phyloP scores from a whole-genome alignment of 306 rosid species.

The Prunus davidiana region DNA sequence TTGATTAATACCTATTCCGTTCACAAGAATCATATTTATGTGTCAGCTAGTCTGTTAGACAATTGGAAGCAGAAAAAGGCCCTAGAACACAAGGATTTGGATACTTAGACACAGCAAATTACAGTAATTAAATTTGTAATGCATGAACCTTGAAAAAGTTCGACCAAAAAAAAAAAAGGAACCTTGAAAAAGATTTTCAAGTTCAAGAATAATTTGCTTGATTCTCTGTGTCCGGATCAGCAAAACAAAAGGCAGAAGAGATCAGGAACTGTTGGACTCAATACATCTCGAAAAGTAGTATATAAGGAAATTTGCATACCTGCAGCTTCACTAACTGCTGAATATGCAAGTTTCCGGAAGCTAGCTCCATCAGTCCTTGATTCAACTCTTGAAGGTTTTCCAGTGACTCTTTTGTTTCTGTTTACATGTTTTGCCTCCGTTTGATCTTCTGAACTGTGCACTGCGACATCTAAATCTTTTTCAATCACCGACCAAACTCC shows the following conservation, averaged over 20 bases:
- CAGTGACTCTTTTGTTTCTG: conserved; percentile 47
- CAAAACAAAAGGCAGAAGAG: background rate
- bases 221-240: background rate
- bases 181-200: background rate
- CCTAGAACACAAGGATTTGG: background rate
- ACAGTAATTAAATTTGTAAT: background rate
- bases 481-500: conserved; percentile 82
- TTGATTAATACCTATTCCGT: conserved; percentile 52
- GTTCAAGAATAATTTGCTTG: background rate
- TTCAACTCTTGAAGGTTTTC: conserved; percentile 45
- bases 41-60: conserved; percentile 13
- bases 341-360: conserved; percentile 58
- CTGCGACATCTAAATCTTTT: conserved; percentile 40
- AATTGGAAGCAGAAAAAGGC: conserved; percentile 9
- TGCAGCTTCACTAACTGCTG: conserved; percentile 64
- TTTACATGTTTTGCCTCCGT: conserved; percentile 21
- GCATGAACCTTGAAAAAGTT: background rate
- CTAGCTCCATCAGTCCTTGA: conserved; percentile 35
- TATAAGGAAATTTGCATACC: conserved; percentile 42
- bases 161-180: no score
- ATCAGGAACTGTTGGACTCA: background rate
- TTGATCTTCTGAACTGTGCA: conserved; percentile 37
- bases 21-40: conserved; percentile 23
- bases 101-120: background rate
- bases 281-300: background rate